Base-by-base conservation (phyloP, 148 eudicot genomes). In the Chenopodium suecicum region DNA sequence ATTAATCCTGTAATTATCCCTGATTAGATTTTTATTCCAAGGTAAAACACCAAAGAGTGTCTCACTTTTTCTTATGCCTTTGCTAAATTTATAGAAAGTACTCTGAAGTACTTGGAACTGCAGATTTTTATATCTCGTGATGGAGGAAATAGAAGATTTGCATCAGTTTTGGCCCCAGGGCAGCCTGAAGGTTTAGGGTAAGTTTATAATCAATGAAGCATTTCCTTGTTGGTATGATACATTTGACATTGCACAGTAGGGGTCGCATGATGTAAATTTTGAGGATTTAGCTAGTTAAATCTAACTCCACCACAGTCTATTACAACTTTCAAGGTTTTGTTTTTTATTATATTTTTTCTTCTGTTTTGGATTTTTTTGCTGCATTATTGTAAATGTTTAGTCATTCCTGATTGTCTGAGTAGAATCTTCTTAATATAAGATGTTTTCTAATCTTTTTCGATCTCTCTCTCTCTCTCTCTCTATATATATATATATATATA, bases 41-140 rank as follows among this genome's bases (percentile, higher is more conserved):
- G 22, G 62, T 14, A 4, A 16, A 56, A 13, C 22, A 56, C 62
- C 62, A 14, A 17, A 56, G 19, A 56, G 0, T 20, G 74, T 22
- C 7, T 69, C 7, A 5, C 17, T 4, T 69, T 69, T 19, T 32
- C 4, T 69, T 14, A 19, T 22, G 2, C 11, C 74, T 19, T 9
- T 47, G 2, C 46, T 22, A 41, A 22, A 41, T 41, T 44, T 41
- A 71, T 10, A 58, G 62, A 47, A 70, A 10, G 72, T 23, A 79
- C 29, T 20, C 71, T 73, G 11, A 47, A 73, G 64, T 64, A 9
- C 65, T 56, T 14, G 13, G 31, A 58, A 74, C 64, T 79, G 74
- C 95, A 96, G 99, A 94, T 96, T 82, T 96, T 96, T 85, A 85
- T 96, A 85, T 92, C 97, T 80, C 95, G 98, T 62, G 99, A 94